These are phyloP conservation scores for Dothistroma septosporum DNA, from an alignment of 2,329 filamentous ascomycete species.

Conservation along the genomic window DNA sequence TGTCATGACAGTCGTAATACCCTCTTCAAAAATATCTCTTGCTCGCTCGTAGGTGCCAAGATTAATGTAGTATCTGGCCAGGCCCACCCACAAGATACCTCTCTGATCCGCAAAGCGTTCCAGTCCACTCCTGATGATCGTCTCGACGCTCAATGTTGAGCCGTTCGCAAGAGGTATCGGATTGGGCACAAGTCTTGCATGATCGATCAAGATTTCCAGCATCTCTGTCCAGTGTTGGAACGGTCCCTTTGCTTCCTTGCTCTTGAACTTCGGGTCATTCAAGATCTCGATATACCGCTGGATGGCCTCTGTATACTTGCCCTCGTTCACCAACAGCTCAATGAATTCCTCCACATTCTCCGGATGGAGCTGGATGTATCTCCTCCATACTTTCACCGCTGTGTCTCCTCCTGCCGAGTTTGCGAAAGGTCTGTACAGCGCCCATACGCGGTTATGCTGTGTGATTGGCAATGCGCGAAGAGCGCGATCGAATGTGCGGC, in stretches of 20 bases:
- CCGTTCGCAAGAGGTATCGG: conserved; percentile 78
- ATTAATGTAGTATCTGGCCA: conserved; percentile 96
- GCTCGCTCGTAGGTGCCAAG: conserved; percentile 88
- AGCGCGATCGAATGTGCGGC: conserved; percentile 86
- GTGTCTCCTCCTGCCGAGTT: conserved; percentile 86
- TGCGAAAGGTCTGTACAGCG: conserved; percentile 83
- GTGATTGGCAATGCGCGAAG: conserved; percentile 87
- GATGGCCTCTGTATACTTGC: conserved; percentile 85
- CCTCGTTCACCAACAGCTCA: conserved; percentile 75
- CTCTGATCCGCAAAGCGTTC: conserved; percentile 86
- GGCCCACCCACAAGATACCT: conserved; percentile 88
- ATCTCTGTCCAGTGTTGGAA: conserved; percentile 98
- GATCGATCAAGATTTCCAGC: conserved; percentile 87
- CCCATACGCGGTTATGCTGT: conserved; percentile 94
- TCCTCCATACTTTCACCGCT: conserved; percentile 86
- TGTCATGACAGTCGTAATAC: conserved; percentile 96
- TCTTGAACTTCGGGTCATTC: conserved; percentile 84
- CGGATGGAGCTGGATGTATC: conserved; percentile 96
- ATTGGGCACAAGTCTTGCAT: conserved; percentile 57
- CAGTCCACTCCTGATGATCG: conserved; percentile 89
- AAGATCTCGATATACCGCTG: conserved; percentile 87
- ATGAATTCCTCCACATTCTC: conserved; percentile 96
- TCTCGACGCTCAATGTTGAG: conserved; percentile 81
- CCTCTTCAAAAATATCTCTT: conserved; percentile 91
- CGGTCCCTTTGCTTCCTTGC: conserved; percentile 88